Evolutionary conservation across 306 rosid genomes (phyloP).

Genomic region (Inga oerstediana): DNA sequence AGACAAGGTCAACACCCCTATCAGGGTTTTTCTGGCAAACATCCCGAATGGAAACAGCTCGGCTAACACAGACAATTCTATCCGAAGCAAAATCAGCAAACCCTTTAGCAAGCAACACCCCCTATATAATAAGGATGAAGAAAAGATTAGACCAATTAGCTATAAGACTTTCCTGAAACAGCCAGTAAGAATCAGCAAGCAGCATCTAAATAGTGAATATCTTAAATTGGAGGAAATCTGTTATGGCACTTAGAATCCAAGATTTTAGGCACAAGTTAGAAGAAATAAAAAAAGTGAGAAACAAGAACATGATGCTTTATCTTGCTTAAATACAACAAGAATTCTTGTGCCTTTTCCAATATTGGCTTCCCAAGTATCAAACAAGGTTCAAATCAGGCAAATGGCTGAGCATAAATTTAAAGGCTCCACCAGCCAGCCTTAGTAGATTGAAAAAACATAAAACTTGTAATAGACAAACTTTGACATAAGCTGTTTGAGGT

Average conservation of each 20-base stretch:
- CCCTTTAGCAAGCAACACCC: constrained; percentile 66
- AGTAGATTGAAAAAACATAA: constrained; percentile 12
- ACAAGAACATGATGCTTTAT: background rate
- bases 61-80: constrained; percentile 73
- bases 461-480: constrained; percentile 5
- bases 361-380: constrained; percentile 10
- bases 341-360: constrained; percentile 10
- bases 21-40: constrained; percentile 90
- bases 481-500: constrained; percentile 15
- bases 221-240: constrained; percentile 19
- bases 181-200: constrained; percentile 14
- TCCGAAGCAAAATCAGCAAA: constrained; percentile 65
- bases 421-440: constrained; percentile 17
- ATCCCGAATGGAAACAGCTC: constrained; percentile 89
- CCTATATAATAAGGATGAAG: constrained; percentile 53
- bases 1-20: constrained; percentile 92
- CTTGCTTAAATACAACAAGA: constrained; percentile 15
- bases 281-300: background rate
- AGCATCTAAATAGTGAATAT: constrained; percentile 19
- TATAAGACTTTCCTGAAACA: constrained; percentile 20
- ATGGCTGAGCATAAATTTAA: constrained; percentile 14
- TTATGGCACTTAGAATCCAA: background rate
- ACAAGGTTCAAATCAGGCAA: constrained; percentile 6
- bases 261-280: background rate
- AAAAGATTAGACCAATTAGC: constrained; percentile 26